Conservation (phyloP, 2,329 filamentous ascomycete genomes). For the Leptographium flavum region DNA sequence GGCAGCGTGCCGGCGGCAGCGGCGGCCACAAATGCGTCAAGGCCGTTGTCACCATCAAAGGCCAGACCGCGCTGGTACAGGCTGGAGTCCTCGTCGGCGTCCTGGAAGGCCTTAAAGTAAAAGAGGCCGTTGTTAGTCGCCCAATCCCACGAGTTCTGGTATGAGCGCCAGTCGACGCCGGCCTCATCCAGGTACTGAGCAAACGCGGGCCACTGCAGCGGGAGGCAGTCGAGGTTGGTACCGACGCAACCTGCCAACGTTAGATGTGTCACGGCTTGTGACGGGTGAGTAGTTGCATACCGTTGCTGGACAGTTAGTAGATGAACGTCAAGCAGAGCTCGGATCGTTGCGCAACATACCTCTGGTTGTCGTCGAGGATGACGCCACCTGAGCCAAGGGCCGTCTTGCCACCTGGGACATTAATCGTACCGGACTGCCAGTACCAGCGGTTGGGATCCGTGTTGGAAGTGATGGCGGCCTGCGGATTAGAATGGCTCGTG, state of each 20-base stretch:
- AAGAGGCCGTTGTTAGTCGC: conserved; percentile 40
- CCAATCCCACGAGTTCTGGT: conserved; percentile 31
- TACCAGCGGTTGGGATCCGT: conserved; percentile 34
- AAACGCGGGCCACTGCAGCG: conserved; percentile 37
- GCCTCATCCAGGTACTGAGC: conserved; percentile 33
- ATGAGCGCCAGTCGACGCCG: conserved; percentile 35
- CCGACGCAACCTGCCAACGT: conserved; percentile 27
- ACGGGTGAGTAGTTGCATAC: too few species aligned
- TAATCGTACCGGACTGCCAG: conserved; percentile 27
- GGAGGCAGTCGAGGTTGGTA: conserved; percentile 33
- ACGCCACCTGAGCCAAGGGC: conserved; percentile 21
- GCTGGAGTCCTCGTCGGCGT: conserved; percentile 23
- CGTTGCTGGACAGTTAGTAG: too few species aligned
- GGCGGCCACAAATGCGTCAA: conserved; percentile 33
- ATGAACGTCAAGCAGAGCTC: too few species aligned
- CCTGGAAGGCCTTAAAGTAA: conserved; percentile 38
- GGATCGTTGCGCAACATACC: too few species aligned
- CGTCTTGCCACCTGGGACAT: conserved; percentile 28
- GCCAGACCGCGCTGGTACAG: conserved; percentile 31
- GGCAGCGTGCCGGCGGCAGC: conserved; percentile 36
- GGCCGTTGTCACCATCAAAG: conserved; percentile 22
- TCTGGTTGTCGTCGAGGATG: conserved; percentile 33
- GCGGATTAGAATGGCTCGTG: neutral
- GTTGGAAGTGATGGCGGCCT: conserved; percentile 30
- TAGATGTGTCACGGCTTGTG: too few species aligned